Evolutionary conservation across 2,329 filamentous ascomycete genomes (phyloP).

Genomic region (Nemania abortiva): DNA sequence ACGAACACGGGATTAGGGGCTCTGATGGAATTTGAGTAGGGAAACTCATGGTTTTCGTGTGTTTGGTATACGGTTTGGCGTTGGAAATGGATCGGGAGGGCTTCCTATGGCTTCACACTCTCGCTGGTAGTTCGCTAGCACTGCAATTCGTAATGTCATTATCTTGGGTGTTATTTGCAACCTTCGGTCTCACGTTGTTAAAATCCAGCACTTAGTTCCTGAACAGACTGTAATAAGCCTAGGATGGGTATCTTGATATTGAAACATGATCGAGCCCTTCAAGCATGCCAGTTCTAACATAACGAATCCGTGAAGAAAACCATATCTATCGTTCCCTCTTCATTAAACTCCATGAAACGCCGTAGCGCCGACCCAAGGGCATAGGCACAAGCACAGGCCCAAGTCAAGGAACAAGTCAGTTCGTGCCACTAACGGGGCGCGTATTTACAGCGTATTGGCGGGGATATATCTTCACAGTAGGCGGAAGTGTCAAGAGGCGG

Average conservation of each 20-base stretch:
- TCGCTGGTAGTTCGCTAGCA: constrained; percentile 22
- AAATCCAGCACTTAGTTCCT: neutral
- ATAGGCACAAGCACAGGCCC: neutral
- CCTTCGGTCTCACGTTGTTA: neutral
- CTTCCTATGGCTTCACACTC: constrained; percentile 7
- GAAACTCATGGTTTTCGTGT: constrained; percentile 19
- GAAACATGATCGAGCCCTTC: constrained; percentile 29
- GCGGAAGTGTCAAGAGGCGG: neutral
- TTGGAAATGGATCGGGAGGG: constrained; percentile 27
- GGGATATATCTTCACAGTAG: constrained; percentile 13
- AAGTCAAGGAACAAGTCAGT: constrained; percentile 23
- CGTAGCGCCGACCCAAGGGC: constrained; percentile 23
- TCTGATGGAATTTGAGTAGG: constrained; percentile 10
- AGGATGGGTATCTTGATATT: constrained; percentile 40
- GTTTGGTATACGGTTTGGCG: constrained; percentile 31
- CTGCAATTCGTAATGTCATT: constrained; percentile 22
- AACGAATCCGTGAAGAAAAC: constrained; percentile 30
- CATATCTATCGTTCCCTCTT: constrained; percentile 36
- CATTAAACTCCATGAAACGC: constrained; percentile 39
- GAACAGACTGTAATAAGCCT: constrained; percentile 3
- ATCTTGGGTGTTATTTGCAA: neutral
- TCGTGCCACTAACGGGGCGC: neutral
- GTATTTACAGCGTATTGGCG: constrained; percentile 24
- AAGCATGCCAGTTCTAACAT: constrained; percentile 26
- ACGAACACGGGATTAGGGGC: constrained; percentile 5